phyloP scores from a whole-genome alignment of 805 yeast genomes.

The Myxozyma neglecta region DNA sequence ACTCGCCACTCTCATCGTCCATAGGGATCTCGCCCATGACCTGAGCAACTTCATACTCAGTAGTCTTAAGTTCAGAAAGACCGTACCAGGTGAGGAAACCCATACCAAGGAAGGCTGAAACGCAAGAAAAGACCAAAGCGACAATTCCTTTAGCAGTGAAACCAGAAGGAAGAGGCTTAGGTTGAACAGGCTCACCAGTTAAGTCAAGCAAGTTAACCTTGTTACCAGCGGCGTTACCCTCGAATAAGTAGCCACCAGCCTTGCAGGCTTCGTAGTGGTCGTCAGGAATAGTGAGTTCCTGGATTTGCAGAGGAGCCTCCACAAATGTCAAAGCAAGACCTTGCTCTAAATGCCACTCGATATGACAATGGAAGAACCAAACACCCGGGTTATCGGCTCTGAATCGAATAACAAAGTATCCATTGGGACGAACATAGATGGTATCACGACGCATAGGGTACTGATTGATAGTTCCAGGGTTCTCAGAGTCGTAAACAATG shows the following conservation, averaged over 20 bases:
- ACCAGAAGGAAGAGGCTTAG: constrained; percentile 67
- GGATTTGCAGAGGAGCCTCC: constrained; percentile 77
- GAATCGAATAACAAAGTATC: constrained; percentile 83
- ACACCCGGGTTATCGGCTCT: constrained; percentile 95
- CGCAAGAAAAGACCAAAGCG: constrained; percentile 85
- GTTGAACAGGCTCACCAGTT: constrained; percentile 71
- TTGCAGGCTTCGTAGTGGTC: constrained; percentile 60
- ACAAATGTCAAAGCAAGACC: constrained; percentile 80
- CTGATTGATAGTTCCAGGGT: constrained; percentile 58
- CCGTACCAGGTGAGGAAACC: constrained; percentile 79
- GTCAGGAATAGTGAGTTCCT: constrained; percentile 59
- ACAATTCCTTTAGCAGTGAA: constrained; percentile 95
- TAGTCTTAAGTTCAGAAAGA: constrained; percentile 71
- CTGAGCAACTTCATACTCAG: constrained; percentile 61
- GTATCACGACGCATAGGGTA: constrained; percentile 85
- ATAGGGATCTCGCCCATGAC: constrained; percentile 47
- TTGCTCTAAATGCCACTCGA: constrained; percentile 97
- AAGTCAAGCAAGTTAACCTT: constrained; percentile 60
- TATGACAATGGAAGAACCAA: constrained; percentile 98
- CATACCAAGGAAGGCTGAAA: constrained; percentile 84
- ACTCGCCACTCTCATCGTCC: constrained; percentile 55
- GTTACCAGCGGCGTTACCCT: constrained; percentile 92
- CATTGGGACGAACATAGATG: constrained; percentile 74
- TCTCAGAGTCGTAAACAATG: constrained; percentile 55
- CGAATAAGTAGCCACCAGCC: constrained; percentile 50